phyloP scores from a whole-genome alignment of 2,329 filamentous ascomycete genomes.

The Penicillium rolfsii region DNA sequence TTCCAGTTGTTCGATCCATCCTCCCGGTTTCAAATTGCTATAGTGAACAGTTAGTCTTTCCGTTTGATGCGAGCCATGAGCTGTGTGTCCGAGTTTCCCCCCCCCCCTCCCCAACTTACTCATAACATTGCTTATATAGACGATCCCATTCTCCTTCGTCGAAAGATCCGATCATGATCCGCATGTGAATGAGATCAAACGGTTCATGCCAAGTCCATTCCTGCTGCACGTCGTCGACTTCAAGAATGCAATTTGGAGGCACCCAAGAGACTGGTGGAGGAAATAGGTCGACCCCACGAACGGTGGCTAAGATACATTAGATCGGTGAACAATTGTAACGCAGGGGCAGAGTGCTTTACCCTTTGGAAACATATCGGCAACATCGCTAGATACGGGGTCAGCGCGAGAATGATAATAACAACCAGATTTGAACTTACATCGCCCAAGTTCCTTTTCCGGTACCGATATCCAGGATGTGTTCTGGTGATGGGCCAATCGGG shows the following conservation, averaged over 20 bases:
- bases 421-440: slow-evolving; percentile 2
- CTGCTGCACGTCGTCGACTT: slow-evolving; percentile 32
- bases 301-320: slow-evolving; percentile 14
- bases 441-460: slow-evolving; percentile 20
- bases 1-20: slow-evolving; percentile 29
- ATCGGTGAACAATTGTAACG: neutral
- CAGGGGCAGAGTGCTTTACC: slow-evolving; percentile 5
- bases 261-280: slow-evolving; percentile 31
- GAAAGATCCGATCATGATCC: slow-evolving; percentile 25
- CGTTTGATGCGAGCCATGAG: neutral
- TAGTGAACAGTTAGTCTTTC: neutral
- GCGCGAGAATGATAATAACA: neutral
- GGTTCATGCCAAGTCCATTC: slow-evolving; percentile 30
- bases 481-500: slow-evolving; percentile 1
- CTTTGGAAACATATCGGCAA: slow-evolving; percentile 27
- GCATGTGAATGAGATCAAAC: slow-evolving; percentile 34
- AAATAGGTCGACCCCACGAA: slow-evolving; percentile 32
- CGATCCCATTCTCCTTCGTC: slow-evolving; percentile 20
- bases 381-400: slow-evolving; percentile 16
- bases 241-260: slow-evolving; percentile 35
- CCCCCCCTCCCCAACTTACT: slow-evolving; percentile 10
- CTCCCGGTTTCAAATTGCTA: slow-evolving; percentile 27
- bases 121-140: slow-evolving; percentile 27
- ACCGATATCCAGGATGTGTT: slow-evolving; percentile 17
- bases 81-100: neutral